These are phyloP conservation scores for Curvularia sp. DNA, from an alignment of 2,329 filamentous ascomycete species.

Conservation along the genomic window DNA sequence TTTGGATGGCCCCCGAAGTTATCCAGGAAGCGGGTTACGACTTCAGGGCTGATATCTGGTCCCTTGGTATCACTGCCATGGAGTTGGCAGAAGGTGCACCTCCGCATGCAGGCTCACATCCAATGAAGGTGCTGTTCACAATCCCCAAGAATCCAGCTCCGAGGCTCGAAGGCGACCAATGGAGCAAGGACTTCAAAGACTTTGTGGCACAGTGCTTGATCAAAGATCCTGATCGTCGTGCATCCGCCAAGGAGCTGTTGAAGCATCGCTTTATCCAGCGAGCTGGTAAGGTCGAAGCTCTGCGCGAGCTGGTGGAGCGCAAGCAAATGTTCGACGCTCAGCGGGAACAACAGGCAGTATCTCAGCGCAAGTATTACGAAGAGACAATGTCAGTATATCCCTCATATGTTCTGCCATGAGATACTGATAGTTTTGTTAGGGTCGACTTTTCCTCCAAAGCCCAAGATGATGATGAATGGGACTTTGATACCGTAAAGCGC, in stretches of 20 bases:
- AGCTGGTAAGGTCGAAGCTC: constrained; percentile 84
- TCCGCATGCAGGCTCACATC: constrained; percentile 93
- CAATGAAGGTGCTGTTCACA: constrained; percentile 96
- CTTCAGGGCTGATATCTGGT: constrained; percentile 98
- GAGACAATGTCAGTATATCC: constrained; percentile 72
- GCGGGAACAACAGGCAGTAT: constrained; percentile 61
- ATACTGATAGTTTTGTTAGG: constrained; percentile 43
- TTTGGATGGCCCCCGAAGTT: constrained; percentile 99
- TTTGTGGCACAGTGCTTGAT: constrained; percentile 89
- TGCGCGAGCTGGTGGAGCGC: constrained; percentile 86
- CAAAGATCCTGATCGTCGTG: constrained; percentile 86
- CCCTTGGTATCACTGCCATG: constrained; percentile 89
- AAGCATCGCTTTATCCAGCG: constrained; percentile 86
- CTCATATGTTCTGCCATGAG: not conserved
- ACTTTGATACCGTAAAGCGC: constrained; percentile 90
- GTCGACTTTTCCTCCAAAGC: constrained; percentile 70
- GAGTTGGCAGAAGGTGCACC: constrained; percentile 92
- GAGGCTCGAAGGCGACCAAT: constrained; percentile 77
- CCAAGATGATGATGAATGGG: constrained; percentile 87
- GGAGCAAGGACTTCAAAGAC: constrained; percentile 90
- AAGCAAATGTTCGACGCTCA: constrained; percentile 83
- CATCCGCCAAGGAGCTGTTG: constrained; percentile 84
- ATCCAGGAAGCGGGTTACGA: constrained; percentile 98
- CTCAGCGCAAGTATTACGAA: constrained; percentile 85
- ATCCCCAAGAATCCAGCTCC: constrained; percentile 92